These are phyloP conservation scores for Hypoxylon intermedium DNA, from an alignment of 495 filamentous ascomycete species.

Conservation along the genomic window DNA sequence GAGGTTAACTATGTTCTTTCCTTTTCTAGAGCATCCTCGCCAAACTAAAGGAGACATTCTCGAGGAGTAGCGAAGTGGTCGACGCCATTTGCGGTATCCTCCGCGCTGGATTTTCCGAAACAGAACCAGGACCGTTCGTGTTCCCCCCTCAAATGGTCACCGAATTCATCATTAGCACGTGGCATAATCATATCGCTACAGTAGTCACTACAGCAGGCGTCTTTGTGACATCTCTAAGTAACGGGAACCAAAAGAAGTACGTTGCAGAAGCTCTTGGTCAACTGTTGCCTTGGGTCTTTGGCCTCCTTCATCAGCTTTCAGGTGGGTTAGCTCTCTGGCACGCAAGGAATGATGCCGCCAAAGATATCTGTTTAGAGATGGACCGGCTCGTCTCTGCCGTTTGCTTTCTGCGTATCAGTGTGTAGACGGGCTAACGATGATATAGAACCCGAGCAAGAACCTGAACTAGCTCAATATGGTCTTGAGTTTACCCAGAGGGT, in stretches of 20 bases:
- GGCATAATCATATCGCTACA: conserved; percentile 62
- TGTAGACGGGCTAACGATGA: conserved; percentile 15
- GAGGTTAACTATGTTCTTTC: no score
- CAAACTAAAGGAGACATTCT: conserved; percentile 61
- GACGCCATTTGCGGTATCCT: conserved; percentile 79
- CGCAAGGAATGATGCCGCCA: neutral
- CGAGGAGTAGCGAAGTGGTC: conserved; percentile 70
- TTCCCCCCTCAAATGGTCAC: conserved; percentile 74
- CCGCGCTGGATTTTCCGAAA: conserved; percentile 80
- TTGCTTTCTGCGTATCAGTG: neutral
- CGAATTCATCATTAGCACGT: conserved; percentile 65
- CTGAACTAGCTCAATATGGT: conserved; percentile 61
- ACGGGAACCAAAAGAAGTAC: conserved; percentile 43
- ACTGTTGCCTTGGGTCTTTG: conserved; percentile 69
- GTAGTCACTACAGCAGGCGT: conserved; percentile 80
- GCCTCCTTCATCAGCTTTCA: conserved; percentile 67
- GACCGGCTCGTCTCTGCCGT: neutral
- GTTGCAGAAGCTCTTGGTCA: conserved; percentile 57
- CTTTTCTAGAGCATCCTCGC: conserved; percentile 50
- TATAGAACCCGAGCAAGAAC: conserved; percentile 68
- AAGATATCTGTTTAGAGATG: neutral
- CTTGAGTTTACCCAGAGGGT: conserved; percentile 69
- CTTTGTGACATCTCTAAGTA: conserved; percentile 71
- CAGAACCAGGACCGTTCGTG: conserved; percentile 76
- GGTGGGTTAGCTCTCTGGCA: conserved; percentile 49